Percentiles rank a stretch among this genome's conserved stretches.
Evolutionary conservation across 108 stramenopile species (phyloP).

Genomic region (Pseudonitzschia pungens): DNA sequence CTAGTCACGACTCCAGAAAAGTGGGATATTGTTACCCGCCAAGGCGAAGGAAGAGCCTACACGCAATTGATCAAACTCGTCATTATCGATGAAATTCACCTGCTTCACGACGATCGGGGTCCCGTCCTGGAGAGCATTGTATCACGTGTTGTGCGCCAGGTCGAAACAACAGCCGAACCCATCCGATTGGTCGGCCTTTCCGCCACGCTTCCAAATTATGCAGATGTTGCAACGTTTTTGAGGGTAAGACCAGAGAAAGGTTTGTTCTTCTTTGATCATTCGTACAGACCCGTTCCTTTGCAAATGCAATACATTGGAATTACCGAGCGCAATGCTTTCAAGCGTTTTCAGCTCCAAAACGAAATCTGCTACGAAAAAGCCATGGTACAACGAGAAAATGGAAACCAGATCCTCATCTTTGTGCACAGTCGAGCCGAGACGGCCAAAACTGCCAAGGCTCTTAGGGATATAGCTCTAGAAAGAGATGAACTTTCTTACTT

Average conservation of each 20-base stretch:
- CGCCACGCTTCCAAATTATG: constrained; percentile 99
- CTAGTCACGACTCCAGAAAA: constrained; percentile 99
- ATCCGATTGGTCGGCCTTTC: constrained; percentile 97
- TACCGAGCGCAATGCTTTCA: constrained; percentile 97
- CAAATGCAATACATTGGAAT: constrained; percentile 99
- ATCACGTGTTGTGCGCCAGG: constrained; percentile 93
- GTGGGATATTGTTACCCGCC: constrained; percentile 99
- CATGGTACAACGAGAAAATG: constrained; percentile 79
- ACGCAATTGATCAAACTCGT: constrained; percentile 96
- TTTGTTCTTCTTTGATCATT: constrained; percentile 99
- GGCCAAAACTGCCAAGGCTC: constrained; percentile 95
- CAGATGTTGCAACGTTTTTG: constrained; percentile 97
- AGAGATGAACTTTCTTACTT: constrained; percentile 86
- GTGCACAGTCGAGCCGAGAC: constrained; percentile 98
- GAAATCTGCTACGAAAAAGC: constrained; percentile 99
- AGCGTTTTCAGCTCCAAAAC: constrained; percentile 96
- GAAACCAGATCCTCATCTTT: constrained; percentile 96
- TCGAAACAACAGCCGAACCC: constrained; percentile 92
- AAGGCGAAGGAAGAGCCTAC: constrained; percentile 96
- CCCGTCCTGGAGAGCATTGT: constrained; percentile 98
- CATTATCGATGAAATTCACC: constrained; percentile 99
- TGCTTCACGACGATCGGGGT: constrained; percentile 98
- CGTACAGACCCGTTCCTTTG: constrained; percentile 97
- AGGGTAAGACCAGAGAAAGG: constrained; percentile 97
- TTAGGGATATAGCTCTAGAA: constrained; percentile 93